These are phyloP conservation scores for Verticillium longisporum DNA, from an alignment of 2,329 filamentous ascomycete genomes.

Conservation along the genomic window DNA sequence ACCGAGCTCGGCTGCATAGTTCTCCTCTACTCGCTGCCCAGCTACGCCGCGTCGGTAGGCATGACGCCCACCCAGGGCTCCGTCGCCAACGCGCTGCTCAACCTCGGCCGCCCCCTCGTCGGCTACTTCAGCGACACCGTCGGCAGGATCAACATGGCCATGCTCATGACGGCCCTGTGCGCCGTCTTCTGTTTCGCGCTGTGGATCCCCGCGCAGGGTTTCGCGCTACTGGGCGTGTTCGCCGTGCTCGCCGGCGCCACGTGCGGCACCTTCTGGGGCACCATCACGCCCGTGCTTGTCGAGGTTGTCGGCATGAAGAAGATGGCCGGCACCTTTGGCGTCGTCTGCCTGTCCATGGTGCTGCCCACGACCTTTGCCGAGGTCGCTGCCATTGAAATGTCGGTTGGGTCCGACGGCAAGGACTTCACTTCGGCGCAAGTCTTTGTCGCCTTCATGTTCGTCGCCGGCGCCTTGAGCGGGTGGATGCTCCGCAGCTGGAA, in stretches of 20 bases:
- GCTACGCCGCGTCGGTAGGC: conserved; percentile 53
- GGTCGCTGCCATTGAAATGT: conserved; percentile 46
- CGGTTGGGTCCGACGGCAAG: conserved; percentile 27
- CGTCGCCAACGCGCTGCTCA: conserved; percentile 55
- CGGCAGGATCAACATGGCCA: conserved; percentile 57
- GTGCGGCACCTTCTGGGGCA: conserved; percentile 53
- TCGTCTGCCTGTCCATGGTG: conserved; percentile 53
- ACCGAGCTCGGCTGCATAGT: conserved; percentile 61
- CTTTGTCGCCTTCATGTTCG: conserved; percentile 55
- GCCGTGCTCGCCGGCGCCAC: conserved; percentile 50
- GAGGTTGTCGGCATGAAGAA: conserved; percentile 55
- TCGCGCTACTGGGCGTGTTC: conserved; percentile 52
- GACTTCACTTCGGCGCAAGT: conserved; percentile 50
- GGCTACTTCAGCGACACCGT: conserved; percentile 55
- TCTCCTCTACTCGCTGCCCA: conserved; percentile 56
- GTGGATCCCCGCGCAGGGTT: conserved; percentile 54
- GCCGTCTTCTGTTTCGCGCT: conserved; percentile 53
- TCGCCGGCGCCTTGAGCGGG: conserved; percentile 45
- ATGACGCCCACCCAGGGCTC: conserved; percentile 53
- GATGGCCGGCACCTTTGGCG: conserved; percentile 47
- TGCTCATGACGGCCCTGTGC: conserved; percentile 43
- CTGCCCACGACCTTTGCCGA: conserved; percentile 42
- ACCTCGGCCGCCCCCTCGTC: conserved; percentile 53
- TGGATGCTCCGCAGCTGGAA: conserved; percentile 55
- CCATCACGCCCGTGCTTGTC: conserved; percentile 50